Conservation (phyloP, 148 eudicot genomes). For the Bassia scoparia region DNA sequence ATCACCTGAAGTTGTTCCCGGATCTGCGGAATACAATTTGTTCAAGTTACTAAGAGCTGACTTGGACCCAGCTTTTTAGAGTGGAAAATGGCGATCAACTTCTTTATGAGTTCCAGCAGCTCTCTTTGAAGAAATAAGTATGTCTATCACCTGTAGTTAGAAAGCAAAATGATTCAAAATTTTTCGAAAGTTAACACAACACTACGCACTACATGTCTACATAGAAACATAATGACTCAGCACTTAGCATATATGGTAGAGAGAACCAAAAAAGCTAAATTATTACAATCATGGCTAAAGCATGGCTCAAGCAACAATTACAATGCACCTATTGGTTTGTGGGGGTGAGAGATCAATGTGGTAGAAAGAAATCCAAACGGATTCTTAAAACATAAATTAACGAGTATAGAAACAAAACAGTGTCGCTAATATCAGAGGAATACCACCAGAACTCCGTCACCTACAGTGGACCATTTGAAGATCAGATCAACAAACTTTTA, state of each 20-base stretch:
- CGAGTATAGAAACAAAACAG: background rate
- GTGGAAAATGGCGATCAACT: slow-evolving; percentile 67
- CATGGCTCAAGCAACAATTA: too few relatives aligned
- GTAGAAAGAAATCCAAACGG: background rate
- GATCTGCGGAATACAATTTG: slow-evolving; percentile 62
- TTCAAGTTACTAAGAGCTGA: slow-evolving; percentile 57
- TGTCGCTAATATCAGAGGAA: slow-evolving; percentile 10
- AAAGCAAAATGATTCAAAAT: slow-evolving; percentile 9
- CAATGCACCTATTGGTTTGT: too few relatives aligned
- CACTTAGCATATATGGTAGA: too few relatives aligned
- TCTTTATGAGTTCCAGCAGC: slow-evolving; percentile 64
- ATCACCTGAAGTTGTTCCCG: slow-evolving; percentile 83
- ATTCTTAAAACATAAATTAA: background rate
- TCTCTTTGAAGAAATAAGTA: slow-evolving; percentile 67
- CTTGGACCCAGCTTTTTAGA: slow-evolving; percentile 47
- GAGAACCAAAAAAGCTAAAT: too few relatives aligned
- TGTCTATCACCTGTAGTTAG: slow-evolving; percentile 62
- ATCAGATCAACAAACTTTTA: slow-evolving; percentile 91
- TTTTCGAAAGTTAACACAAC: background rate
- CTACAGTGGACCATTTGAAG: slow-evolving; percentile 82
- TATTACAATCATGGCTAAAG: too few relatives aligned
- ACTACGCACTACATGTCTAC: too few relatives aligned
- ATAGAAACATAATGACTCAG: too few relatives aligned
- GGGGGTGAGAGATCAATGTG: too few relatives aligned
- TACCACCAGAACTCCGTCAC: slow-evolving; percentile 94